Conservation (phyloP, 2,329 filamentous ascomycete species). For the Colletotrichum costaricense region DNA sequence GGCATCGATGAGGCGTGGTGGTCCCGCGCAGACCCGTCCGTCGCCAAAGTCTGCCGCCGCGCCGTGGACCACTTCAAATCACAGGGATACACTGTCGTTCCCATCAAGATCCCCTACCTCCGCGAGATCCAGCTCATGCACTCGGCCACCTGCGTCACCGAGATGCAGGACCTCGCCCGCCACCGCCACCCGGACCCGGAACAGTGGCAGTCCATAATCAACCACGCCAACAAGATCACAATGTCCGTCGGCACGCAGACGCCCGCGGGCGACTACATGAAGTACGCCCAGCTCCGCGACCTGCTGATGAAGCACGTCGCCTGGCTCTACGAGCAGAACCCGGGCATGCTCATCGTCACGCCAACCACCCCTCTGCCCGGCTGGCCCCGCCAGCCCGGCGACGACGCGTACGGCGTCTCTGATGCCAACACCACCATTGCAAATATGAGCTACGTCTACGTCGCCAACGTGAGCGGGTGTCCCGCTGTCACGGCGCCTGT, state of each 20-base stretch:
- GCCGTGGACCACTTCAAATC: conserved; percentile 69
- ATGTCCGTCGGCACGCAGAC: conserved; percentile 74
- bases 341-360: conserved; percentile 81
- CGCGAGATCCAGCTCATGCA: conserved; percentile 81
- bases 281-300: conserved; percentile 78
- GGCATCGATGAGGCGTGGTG: conserved; percentile 73
- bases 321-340: conserved; percentile 75
- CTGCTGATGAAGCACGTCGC: conserved; percentile 84
- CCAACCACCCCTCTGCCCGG: conserved; percentile 82
- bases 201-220: conserved; percentile 66
- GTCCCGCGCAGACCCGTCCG: conserved; percentile 65
- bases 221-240: conserved; percentile 76
- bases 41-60: conserved; percentile 70
- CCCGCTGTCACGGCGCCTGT: conserved; percentile 81
- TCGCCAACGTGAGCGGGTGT: conserved; percentile 84
- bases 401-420: conserved; percentile 76
- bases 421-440: conserved; percentile 80
- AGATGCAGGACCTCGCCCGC: conserved; percentile 64
- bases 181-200: conserved; percentile 55
- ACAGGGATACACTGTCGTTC: conserved; percentile 60
- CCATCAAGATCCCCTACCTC: conserved; percentile 75
- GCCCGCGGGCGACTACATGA: conserved; percentile 75
- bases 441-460: conserved; percentile 87
- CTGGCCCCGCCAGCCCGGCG: conserved; percentile 72
- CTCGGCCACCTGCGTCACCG: conserved; percentile 79